These are phyloP conservation scores for Entomortierella beljakovae DNA, from an alignment of 192 early-diverging fungal species.

Conservation along the genomic window DNA sequence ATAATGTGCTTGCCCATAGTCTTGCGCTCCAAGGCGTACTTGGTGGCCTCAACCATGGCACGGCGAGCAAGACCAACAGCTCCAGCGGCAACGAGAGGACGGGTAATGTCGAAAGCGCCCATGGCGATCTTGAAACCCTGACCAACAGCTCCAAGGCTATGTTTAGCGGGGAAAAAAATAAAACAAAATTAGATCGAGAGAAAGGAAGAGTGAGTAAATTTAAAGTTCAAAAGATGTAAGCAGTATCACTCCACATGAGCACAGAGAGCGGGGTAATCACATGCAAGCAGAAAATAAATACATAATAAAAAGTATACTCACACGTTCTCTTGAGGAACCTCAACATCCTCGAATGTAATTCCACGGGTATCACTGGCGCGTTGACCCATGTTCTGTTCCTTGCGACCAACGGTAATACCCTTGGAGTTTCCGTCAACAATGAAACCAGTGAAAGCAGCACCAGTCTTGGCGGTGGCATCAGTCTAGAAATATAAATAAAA, in stretches of 20 bases:
- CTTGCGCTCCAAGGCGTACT: slow-evolving; percentile 91
- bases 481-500: slow-evolving; percentile 52
- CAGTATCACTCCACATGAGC: not conserved
- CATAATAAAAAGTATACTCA: slow-evolving; percentile 18
- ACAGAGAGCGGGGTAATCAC: slow-evolving; percentile 18
- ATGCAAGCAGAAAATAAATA: slow-evolving; percentile 4
- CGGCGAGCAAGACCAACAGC: slow-evolving; percentile 93
- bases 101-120: slow-evolving; percentile 95
- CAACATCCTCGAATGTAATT: slow-evolving; percentile 87
- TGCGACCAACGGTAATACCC: slow-evolving; percentile 92
- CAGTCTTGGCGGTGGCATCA: slow-evolving; percentile 80
- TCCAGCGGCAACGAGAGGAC: slow-evolving; percentile 89
- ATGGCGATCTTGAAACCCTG: slow-evolving; percentile 98
- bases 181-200: too few relatives aligned
- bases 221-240: not conserved
- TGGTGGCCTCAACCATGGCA: slow-evolving; percentile 92
- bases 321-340: slow-evolving; percentile 83
- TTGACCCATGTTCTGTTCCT: slow-evolving; percentile 99
- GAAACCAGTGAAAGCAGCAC: slow-evolving; percentile 94
- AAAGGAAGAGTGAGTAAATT: not conserved
- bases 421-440: slow-evolving; percentile 92
- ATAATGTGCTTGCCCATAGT: slow-evolving; percentile 94
- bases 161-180: not conserved
- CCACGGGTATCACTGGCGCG: slow-evolving; percentile 92
- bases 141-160: slow-evolving; percentile 72